phyloP scores from a whole-genome alignment of 192 early-diverging fungal genomes.

The Coemansia sp. region DNA sequence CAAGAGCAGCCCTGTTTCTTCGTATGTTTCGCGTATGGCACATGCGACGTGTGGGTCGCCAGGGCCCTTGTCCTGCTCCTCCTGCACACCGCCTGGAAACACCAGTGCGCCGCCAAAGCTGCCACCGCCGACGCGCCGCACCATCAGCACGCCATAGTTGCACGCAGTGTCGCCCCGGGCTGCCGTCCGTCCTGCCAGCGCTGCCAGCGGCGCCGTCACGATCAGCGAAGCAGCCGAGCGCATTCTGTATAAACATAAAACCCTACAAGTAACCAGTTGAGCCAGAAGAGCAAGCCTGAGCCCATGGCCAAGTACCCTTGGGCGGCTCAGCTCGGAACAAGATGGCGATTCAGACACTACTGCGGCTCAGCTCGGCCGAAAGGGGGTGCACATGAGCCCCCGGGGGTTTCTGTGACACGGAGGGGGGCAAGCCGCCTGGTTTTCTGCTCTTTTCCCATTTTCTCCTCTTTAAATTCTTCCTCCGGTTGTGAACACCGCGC shows the following conservation, averaged over 20 bases:
- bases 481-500: neutral
- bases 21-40: conserved; percentile 78
- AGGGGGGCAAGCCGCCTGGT: neutral
- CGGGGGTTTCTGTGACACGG: neutral
- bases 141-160: conserved; percentile 55
- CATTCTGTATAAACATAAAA: neutral
- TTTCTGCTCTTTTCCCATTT: neutral
- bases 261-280: neutral
- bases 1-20: conserved; percentile 74
- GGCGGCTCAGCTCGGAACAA: too few species aligned
- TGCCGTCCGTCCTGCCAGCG: neutral
- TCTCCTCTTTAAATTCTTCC: neutral
- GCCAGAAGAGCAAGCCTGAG: too few species aligned
- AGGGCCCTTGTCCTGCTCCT: conserved; percentile 12
- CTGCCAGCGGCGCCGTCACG: conserved; percentile 27
- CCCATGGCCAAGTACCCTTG: too few species aligned
- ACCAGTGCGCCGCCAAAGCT: conserved; percentile 31
- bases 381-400: neutral
- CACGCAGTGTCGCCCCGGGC: neutral
- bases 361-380: too few species aligned
- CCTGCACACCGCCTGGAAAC: conserved; percentile 49
- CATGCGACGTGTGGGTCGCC: conserved; percentile 52
- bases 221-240: conserved; percentile 35
- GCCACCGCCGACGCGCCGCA: conserved; percentile 33
- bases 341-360: too few species aligned